A percentile compares a stretch with the other conserved stretches of the same genome.
Conservation (phyloP, 2,329 filamentous ascomycete species). For the Beauveria asiatica region DNA sequence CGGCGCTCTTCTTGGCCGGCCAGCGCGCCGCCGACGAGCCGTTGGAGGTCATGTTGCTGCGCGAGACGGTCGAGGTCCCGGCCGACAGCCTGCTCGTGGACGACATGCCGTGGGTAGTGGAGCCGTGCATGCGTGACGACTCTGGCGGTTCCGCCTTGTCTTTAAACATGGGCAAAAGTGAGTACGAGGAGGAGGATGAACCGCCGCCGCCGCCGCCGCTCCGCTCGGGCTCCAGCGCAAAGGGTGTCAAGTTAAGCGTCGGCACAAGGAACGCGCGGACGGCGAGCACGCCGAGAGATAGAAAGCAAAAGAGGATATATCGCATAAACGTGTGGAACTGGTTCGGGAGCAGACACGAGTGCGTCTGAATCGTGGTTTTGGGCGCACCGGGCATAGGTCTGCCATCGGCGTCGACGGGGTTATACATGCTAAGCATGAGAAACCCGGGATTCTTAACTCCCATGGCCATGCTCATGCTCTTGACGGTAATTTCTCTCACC, state of each 20-base stretch:
- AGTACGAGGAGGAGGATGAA: neutral
- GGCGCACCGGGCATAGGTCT: conserved; percentile 36
- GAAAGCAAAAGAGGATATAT: conserved; percentile 58
- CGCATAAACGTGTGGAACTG: conserved; percentile 76
- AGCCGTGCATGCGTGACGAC: conserved; percentile 10
- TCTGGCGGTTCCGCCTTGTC: conserved; percentile 40
- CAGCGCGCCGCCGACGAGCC: conserved; percentile 12
- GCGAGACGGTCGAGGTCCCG: conserved; percentile 5
- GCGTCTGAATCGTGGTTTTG: conserved; percentile 66
- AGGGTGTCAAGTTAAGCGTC: conserved; percentile 42
- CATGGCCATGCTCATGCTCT: conserved; percentile 94
- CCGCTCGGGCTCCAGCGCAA: conserved; percentile 39
- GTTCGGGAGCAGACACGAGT: conserved; percentile 83
- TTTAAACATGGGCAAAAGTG: conserved; percentile 41
- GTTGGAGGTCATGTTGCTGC: conserved; percentile 21
- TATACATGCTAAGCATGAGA: conserved; percentile 82
- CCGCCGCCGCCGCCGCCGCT: neutral
- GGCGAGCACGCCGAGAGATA: conserved; percentile 41
- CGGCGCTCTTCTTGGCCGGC: conserved; percentile 20
- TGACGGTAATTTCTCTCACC: conserved; percentile 82
- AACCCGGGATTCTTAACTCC: conserved; percentile 83
- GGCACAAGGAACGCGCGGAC: conserved; percentile 50
- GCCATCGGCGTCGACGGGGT: conserved; percentile 63
- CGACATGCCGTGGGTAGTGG: conserved; percentile 20
- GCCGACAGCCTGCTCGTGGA: conserved; percentile 11